These are phyloP conservation scores for Phytophthora hibernalis DNA, from an alignment of 352 stramenopile genomes.

Conservation along the genomic window DNA sequence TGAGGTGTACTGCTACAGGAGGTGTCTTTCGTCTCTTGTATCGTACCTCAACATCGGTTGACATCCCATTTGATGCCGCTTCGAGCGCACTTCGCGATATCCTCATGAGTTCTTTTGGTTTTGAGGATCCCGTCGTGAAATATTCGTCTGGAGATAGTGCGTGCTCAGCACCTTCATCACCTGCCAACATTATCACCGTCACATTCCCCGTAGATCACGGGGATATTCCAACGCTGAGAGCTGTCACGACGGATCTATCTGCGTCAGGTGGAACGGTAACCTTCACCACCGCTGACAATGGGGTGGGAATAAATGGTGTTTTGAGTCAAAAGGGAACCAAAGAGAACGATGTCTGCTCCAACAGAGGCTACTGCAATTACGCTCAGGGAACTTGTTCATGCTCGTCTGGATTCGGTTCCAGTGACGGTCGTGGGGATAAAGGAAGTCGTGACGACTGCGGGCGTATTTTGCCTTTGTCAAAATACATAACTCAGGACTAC, in stretches of 20 bases:
- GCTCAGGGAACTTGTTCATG: conserved; percentile 59
- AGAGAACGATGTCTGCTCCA: conserved; percentile 89
- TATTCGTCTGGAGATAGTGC: conserved; percentile 48
- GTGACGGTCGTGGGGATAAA: conserved; percentile 62
- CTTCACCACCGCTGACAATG: conserved; percentile 50
- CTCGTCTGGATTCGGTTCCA: conserved; percentile 56
- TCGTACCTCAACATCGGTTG: conserved; percentile 48
- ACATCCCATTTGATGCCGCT: conserved; percentile 66
- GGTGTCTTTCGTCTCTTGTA: conserved; percentile 75
- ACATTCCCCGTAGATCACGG: conserved; percentile 64
- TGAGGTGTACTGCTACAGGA: conserved; percentile 67
- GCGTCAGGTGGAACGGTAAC: conserved; percentile 23
- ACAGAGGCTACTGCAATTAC: conserved; percentile 88
- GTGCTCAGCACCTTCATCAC: conserved; percentile 42
- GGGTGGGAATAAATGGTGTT: conserved; percentile 44
- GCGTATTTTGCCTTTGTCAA: conserved; percentile 33
- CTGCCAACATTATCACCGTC: conserved; percentile 60
- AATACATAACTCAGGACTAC: conserved; percentile 18
- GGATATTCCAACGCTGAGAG: conserved; percentile 49
- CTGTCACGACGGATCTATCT: conserved; percentile 45
- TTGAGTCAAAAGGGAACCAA: conserved; percentile 83
- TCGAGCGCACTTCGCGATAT: conserved; percentile 56
- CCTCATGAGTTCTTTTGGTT: conserved; percentile 50
- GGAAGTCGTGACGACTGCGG: conserved; percentile 77
- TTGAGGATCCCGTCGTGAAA: conserved; percentile 60